phyloP scores from a whole-genome alignment of 2,329 filamentous ascomycete genomes.

The Hypoxylon sp. region DNA sequence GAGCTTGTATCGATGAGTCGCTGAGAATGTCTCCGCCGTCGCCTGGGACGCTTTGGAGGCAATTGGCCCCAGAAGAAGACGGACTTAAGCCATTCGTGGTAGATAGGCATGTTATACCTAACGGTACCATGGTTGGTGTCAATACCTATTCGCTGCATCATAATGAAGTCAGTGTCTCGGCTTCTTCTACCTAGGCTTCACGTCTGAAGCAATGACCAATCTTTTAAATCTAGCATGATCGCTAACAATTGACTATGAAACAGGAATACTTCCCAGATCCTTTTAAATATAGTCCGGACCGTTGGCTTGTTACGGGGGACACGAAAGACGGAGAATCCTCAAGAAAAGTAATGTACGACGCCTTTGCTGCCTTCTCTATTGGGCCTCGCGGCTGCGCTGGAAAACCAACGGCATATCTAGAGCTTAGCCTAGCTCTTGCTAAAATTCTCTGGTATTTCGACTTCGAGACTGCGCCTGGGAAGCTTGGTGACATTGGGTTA shows the following conservation, averaged over 20 bases:
- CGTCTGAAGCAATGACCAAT: no score
- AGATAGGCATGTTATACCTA: slow-evolving; percentile 37
- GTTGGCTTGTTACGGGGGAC: slow-evolving; percentile 29
- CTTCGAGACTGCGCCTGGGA: slow-evolving; percentile 41
- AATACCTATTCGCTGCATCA: slow-evolving; percentile 39
- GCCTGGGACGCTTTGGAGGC: slow-evolving; percentile 37
- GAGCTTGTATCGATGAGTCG: slow-evolving; percentile 46
- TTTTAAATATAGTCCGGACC: slow-evolving; percentile 29
- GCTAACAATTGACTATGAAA: background rate
- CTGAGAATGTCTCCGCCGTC: slow-evolving; percentile 42
- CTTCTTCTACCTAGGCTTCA: no score
- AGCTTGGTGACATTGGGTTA: slow-evolving; percentile 20
- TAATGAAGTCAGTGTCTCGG: slow-evolving; percentile 11
- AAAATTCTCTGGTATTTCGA: slow-evolving; percentile 60
- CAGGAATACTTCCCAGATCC: slow-evolving; percentile 35
- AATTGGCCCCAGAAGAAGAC: slow-evolving; percentile 12
- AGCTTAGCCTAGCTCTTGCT: slow-evolving; percentile 60
- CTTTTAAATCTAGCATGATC: background rate
- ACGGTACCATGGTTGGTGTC: slow-evolving; percentile 29
- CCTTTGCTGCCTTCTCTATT: slow-evolving; percentile 54
- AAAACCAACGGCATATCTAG: slow-evolving; percentile 62
- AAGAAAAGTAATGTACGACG: slow-evolving; percentile 45
- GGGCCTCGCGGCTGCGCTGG: slow-evolving; percentile 63
- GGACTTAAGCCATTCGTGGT: slow-evolving; percentile 21
- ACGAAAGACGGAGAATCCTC: slow-evolving; percentile 33